Evolutionary conservation across 306 rosid species (phyloP).

Genomic region (Carpinus viminea): DNA sequence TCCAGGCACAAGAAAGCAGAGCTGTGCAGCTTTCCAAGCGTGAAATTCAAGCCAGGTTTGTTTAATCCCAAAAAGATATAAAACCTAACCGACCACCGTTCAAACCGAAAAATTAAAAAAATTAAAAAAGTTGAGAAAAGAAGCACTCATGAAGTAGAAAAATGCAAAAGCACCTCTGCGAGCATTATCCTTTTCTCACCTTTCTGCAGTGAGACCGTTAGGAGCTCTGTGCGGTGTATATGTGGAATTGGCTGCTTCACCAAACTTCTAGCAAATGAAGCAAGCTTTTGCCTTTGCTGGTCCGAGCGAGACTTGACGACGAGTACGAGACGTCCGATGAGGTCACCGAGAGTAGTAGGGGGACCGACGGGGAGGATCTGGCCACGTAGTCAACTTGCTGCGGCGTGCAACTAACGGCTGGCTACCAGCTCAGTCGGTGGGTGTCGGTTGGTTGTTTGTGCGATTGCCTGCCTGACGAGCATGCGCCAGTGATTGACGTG

Average conservation of each 20-base stretch:
- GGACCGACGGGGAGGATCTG: slow-evolving; percentile 15
- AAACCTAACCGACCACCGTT: slow-evolving; percentile 44
- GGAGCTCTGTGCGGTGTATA: neutral
- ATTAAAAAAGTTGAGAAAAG: slow-evolving; percentile 20
- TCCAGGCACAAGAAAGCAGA: slow-evolving; percentile 20
- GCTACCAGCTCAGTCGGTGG: slow-evolving; percentile 33
- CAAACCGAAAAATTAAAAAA: slow-evolving; percentile 34
- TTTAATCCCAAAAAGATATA: slow-evolving; percentile 16
- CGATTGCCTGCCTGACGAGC: slow-evolving; percentile 4
- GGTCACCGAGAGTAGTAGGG: neutral
- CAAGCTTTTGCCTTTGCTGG: neutral
- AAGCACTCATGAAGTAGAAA: slow-evolving; percentile 20
- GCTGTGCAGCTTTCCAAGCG: slow-evolving; percentile 44
- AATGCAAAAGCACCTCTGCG: slow-evolving; percentile 23
- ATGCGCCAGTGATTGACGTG: slow-evolving; percentile 2
- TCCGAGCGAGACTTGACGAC: slow-evolving; percentile 18
- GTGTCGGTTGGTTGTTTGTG: slow-evolving; percentile 22
- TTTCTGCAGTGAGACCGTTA: slow-evolving; percentile 36
- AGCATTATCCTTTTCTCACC: slow-evolving; percentile 27
- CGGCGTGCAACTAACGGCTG: slow-evolving; percentile 28
- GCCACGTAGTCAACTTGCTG: slow-evolving; percentile 33
- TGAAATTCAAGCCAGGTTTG: slow-evolving; percentile 52
- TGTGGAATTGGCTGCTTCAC: slow-evolving; percentile 22
- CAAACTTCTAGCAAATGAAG: slow-evolving; percentile 10
- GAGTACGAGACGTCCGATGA: slow-evolving; percentile 24